Conservation (phyloP, 2,329 filamentous ascomycete species). For the Aspergillus sp. region DNA sequence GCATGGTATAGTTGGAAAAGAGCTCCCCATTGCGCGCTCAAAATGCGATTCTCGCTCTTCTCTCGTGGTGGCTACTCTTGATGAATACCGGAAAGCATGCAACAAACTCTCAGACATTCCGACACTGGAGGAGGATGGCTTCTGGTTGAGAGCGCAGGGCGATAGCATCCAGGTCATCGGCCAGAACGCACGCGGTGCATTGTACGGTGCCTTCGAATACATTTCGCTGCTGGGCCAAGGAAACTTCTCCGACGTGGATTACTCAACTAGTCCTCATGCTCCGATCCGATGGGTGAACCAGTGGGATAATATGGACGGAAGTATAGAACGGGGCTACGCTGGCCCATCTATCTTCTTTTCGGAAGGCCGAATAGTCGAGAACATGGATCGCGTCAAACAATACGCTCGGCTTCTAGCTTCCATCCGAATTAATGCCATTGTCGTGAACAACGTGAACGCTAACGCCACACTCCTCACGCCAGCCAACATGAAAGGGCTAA, state of each 20-base stretch:
- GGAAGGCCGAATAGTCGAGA: slow-evolving; percentile 54
- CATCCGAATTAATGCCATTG: slow-evolving; percentile 63
- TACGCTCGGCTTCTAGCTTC: slow-evolving; percentile 68
- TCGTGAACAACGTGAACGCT: slow-evolving; percentile 73
- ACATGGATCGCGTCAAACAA: slow-evolving; percentile 59
- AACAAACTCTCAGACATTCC: slow-evolving; percentile 21
- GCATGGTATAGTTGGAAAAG: slow-evolving; percentile 55
- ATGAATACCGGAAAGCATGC: slow-evolving; percentile 28
- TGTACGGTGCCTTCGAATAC: slow-evolving; percentile 70
- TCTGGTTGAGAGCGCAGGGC: slow-evolving; percentile 55
- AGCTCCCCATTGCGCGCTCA: slow-evolving; percentile 36
- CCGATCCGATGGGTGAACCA: slow-evolving; percentile 70
- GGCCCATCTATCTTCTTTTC: slow-evolving; percentile 69
- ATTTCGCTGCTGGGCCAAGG: slow-evolving; percentile 64
- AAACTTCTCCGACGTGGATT: slow-evolving; percentile 50
- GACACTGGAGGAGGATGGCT: slow-evolving; percentile 49
- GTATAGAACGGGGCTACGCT: slow-evolving; percentile 67
- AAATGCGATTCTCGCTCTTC: slow-evolving; percentile 21
- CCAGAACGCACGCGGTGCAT: slow-evolving; percentile 64
- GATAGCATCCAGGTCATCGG: slow-evolving; percentile 59
- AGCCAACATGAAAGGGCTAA: slow-evolving; percentile 61
- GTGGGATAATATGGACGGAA: slow-evolving; percentile 70
- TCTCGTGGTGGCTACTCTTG: slow-evolving; percentile 32
- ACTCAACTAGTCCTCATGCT: slow-evolving; percentile 57
- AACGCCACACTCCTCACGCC: slow-evolving; percentile 57